A percentile compares a stretch with the other conserved stretches of the same genome.
phyloP scores from a whole-genome alignment of 2,329 filamentous ascomycete genomes.

The Talaromyces sp. region DNA sequence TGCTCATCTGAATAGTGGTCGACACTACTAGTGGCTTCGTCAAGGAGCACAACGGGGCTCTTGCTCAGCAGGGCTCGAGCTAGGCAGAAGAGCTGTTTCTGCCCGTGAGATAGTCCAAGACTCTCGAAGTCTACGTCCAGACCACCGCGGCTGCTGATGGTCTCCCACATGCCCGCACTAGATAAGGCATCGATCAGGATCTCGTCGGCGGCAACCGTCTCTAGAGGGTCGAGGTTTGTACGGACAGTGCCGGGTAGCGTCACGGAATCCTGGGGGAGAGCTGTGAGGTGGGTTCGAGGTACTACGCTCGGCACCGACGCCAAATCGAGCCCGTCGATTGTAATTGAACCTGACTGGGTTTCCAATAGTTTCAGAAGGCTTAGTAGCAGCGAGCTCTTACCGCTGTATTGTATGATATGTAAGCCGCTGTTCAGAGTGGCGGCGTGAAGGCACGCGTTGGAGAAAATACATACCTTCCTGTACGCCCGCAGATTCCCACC shows the following conservation, averaged over 20 bases:
- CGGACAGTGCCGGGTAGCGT: conserved; percentile 37
- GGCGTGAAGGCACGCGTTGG: no score
- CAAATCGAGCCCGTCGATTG: conserved; percentile 42
- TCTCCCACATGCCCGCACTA: conserved; percentile 31
- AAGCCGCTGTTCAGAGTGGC: no score
- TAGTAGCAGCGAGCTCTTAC: conserved; percentile 41
- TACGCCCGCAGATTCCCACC: conserved; percentile 37
- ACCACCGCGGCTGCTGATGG: conserved; percentile 34
- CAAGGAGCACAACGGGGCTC: conserved; percentile 40
- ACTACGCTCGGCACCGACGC: conserved; percentile 30
- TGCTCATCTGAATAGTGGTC: conserved; percentile 54
- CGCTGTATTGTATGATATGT: not conserved
- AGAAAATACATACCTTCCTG: conserved; percentile 18
- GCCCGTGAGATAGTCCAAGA: conserved; percentile 52
- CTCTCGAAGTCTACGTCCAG: conserved; percentile 42
- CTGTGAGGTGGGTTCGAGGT: conserved; percentile 37
- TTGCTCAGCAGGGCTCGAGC: conserved; percentile 53
- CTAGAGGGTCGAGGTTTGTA: conserved; percentile 34
- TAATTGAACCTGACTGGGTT: conserved; percentile 25
- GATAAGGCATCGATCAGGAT: conserved; percentile 32
- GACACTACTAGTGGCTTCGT: conserved; percentile 43
- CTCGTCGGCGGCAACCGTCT: conserved; percentile 23
- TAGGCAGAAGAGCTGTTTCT: conserved; percentile 61
- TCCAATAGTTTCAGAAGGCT: conserved; percentile 40
- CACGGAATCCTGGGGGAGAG: conserved; percentile 40